Percentiles rank a stretch among this genome's conserved stretches.
These are phyloP conservation scores for Dioscorea zingiberensis DNA, from an alignment of 106 monocot genomes.

Conservation along the genomic window DNA sequence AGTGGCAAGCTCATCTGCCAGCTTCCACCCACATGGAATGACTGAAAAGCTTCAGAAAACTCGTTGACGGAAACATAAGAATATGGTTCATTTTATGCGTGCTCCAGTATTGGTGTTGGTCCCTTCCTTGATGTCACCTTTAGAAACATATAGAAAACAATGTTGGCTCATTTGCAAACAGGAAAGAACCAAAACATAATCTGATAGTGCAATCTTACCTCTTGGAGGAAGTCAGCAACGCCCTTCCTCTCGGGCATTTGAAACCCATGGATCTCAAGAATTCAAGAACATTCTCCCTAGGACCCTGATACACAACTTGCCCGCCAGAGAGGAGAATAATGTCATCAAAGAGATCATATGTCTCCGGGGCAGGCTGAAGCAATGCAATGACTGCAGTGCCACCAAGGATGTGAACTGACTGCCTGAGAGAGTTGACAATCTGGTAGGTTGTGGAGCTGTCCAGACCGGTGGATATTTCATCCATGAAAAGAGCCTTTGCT, in stretches of 20 bases:
- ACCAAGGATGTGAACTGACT: slow-evolving; percentile 53
- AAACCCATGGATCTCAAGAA: slow-evolving; percentile 46
- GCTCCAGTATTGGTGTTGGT: slow-evolving; percentile 44
- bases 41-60: slow-evolving; percentile 21
- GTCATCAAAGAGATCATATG: slow-evolving; percentile 63
- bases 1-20: slow-evolving; percentile 11
- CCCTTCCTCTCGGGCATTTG: slow-evolving; percentile 32
- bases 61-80: slow-evolving; percentile 33
- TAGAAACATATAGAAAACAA: background rate
- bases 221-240: slow-evolving; percentile 28
- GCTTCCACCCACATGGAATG: slow-evolving; percentile 19
- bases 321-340: slow-evolving; percentile 63
- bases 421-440: slow-evolving; percentile 54
- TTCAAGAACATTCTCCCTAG: slow-evolving; percentile 40
- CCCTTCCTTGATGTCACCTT: slow-evolving; percentile 44
- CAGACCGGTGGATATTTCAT: slow-evolving; percentile 69
- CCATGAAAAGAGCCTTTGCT: slow-evolving; percentile 63
- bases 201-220: slow-evolving; percentile 12
- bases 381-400: slow-evolving; percentile 54
- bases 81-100: slow-evolving; percentile 25
- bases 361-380: slow-evolving; percentile 71
- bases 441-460: slow-evolving; percentile 72
- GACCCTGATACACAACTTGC: slow-evolving; percentile 57
- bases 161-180: background rate
- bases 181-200: no score